Base-by-base conservation (phyloP, 2,329 filamentous ascomycete species). In the Paracoccidioides lutzii region DNA sequence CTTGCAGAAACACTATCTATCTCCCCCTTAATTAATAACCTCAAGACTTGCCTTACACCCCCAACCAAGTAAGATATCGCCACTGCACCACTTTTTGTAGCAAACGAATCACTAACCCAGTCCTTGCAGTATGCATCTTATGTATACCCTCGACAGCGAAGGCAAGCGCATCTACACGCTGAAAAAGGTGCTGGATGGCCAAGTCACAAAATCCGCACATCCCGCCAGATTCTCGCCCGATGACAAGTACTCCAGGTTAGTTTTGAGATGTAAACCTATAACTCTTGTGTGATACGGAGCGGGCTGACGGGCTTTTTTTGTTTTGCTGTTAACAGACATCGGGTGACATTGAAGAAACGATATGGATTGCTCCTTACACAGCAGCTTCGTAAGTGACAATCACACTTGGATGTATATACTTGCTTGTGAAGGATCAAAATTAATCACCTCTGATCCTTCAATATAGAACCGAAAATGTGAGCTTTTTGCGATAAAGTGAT, bases 161-260 rank as follows among this genome's bases (percentile, higher is more conserved):
- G 90, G 91, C 79, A 91, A 89, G 78, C 89, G 91, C 72, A 76
- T 86, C 67, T 98, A 97, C 81, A 97, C 93, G 50, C 83, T 97
- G 62, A 91, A 96, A 77, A 96, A 97, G 78, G 82, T 94, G 63
- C 65, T 77, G 59, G 79, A 83, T 65, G 86, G 87, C 68, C 82
- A 90, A 69, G 88, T 96, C 68, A 95, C 91, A 72, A 95, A 95
- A 80, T 93, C 87, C 54, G 93, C 93, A 56, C 91, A 97, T 76
- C 91, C 93, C 49, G 93, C 93, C 45, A 82, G 93, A 64, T 98
- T 97, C 79, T 95, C 89, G 49, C 93, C 93, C 61, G 93, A 98
- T 75, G 93, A 98, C 80, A 95, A 96, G 80, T 97, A 94, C 81
- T 95, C 90, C 67, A 78, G 81, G 80, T 82, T 69, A 53, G 73